Conservation (phyloP, 495 filamentous ascomycete species). For the Neurospora africana region DNA sequence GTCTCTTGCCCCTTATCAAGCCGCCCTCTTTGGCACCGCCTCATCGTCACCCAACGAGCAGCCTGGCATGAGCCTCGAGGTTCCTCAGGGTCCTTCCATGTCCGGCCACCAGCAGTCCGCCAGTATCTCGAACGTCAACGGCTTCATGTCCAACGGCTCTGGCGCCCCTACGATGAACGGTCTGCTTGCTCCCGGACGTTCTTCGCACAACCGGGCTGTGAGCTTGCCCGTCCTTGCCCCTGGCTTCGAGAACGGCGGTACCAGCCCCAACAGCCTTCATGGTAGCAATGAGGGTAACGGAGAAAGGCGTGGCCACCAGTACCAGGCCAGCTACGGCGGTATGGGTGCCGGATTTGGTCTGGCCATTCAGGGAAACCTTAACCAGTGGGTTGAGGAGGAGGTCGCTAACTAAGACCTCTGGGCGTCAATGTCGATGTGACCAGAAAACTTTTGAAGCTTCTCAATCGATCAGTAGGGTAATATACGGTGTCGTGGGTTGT, state of each 20-base stretch:
- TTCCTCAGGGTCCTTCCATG: slow-evolving; percentile 39
- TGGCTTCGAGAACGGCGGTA: slow-evolving; percentile 39
- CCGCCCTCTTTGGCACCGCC: slow-evolving; percentile 48
- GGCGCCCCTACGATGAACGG: slow-evolving; percentile 61
- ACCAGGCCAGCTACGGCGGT: slow-evolving; percentile 44
- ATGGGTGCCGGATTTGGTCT: slow-evolving; percentile 41
- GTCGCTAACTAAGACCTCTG: slow-evolving; percentile 32
- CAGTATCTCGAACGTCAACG: slow-evolving; percentile 45
- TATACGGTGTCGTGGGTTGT: not conserved
- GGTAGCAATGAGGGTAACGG: slow-evolving; percentile 28
- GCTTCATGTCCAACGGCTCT: slow-evolving; percentile 40
- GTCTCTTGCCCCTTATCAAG: slow-evolving; percentile 47
- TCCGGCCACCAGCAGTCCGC: slow-evolving; percentile 50
- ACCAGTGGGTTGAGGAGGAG: slow-evolving; percentile 49
- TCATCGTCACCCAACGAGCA: slow-evolving; percentile 43
- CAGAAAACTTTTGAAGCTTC: not conserved
- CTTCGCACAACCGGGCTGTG: slow-evolving; percentile 73
- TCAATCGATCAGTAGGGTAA: not conserved
- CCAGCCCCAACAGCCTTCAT: slow-evolving; percentile 33
- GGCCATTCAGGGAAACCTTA: slow-evolving; percentile 40
- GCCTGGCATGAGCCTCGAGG: slow-evolving; percentile 36
- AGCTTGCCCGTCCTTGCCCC: slow-evolving; percentile 61
- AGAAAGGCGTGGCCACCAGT: slow-evolving; percentile 43
- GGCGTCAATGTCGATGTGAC: not conserved
- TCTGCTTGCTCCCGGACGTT: slow-evolving; percentile 65